A percentile compares a stretch with the other conserved stretches of the same genome.
Evolutionary conservation across 495 filamentous ascomycete species (phyloP).

Genomic region (Penicillium antarcticum): DNA sequence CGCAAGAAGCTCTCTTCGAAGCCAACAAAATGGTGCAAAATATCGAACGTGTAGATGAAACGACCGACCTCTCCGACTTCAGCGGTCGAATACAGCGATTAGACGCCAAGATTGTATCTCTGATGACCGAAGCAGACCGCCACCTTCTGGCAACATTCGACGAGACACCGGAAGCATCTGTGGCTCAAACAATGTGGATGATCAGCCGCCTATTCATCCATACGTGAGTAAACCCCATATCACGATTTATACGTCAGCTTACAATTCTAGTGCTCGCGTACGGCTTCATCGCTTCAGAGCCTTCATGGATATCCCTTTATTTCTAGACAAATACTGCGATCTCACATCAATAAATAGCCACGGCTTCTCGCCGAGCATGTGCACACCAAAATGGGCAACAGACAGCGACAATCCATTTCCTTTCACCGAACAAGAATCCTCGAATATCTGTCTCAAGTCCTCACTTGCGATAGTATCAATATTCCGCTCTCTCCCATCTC

Average conservation of each 20-base stretch:
- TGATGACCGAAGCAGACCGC: constrained; percentile 16
- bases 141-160: constrained; percentile 10
- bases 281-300: constrained; percentile 50
- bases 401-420: constrained; percentile 28
- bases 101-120: constrained; percentile 4
- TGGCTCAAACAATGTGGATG: constrained; percentile 20
- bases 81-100: constrained; percentile 11
- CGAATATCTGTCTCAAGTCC: constrained; percentile 44
- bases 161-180: constrained; percentile 4
- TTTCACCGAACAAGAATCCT: constrained; percentile 43
- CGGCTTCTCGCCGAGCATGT: background rate
- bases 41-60: constrained; percentile 9
- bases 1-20: constrained; percentile 42
- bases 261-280: constrained; percentile 38
- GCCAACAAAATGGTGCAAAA: constrained; percentile 31
- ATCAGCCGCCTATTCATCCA: constrained; percentile 16
- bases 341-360: constrained; percentile 34
- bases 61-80: constrained; percentile 1
- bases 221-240: constrained; percentile 8
- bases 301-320: constrained; percentile 49
- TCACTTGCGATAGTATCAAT: constrained; percentile 38
- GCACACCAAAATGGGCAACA: constrained; percentile 7
- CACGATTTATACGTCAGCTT: background rate
- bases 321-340: constrained; percentile 49
- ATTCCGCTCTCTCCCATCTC: constrained; percentile 41